A percentile compares a stretch with the other conserved stretches of the same genome.
phyloP scores from a whole-genome alignment of 225 moss, liverwort and hornwort species.

The Lunularia cruciata region DNA sequence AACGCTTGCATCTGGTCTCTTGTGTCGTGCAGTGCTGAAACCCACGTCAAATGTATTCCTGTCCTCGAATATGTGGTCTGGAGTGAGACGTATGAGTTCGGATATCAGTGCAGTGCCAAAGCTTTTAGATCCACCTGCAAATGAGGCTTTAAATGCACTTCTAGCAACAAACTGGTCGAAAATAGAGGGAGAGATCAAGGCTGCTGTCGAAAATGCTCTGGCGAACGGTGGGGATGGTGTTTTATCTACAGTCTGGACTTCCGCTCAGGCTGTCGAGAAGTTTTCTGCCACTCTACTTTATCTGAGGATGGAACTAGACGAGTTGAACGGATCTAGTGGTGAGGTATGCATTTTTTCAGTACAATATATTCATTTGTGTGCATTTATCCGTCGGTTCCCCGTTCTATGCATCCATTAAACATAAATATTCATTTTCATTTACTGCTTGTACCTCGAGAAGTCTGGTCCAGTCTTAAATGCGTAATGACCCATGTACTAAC shows the following conservation, averaged over 20 bases:
- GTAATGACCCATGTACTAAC: too few relatives aligned
- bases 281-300: slow-evolving; percentile 35
- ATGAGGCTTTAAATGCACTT: slow-evolving; percentile 35
- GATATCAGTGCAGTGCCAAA: slow-evolving; percentile 29
- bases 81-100: slow-evolving; percentile 26
- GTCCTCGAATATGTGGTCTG: slow-evolving; percentile 5
- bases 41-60: background rate
- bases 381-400: too few relatives aligned
- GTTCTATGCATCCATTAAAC: too few relatives aligned
- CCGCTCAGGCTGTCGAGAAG: slow-evolving; percentile 41
- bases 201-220: slow-evolving; percentile 25
- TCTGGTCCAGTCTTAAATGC: too few relatives aligned
- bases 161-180: slow-evolving; percentile 39
- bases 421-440: too few relatives aligned
- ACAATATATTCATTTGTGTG: too few relatives aligned
- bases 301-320: slow-evolving; percentile 39
- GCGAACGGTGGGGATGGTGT: slow-evolving; percentile 20
- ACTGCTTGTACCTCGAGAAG: too few relatives aligned
- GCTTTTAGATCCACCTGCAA: slow-evolving; percentile 40
- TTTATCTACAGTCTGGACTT: slow-evolving; percentile 39
- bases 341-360: too few relatives aligned
- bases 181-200: slow-evolving; percentile 20
- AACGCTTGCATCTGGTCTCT: too few relatives aligned
- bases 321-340: slow-evolving; percentile 34
- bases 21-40: slow-evolving; percentile 20